Base-by-base conservation (phyloP, 2,329 filamentous ascomycete species). In the Hypocreales sp. region DNA sequence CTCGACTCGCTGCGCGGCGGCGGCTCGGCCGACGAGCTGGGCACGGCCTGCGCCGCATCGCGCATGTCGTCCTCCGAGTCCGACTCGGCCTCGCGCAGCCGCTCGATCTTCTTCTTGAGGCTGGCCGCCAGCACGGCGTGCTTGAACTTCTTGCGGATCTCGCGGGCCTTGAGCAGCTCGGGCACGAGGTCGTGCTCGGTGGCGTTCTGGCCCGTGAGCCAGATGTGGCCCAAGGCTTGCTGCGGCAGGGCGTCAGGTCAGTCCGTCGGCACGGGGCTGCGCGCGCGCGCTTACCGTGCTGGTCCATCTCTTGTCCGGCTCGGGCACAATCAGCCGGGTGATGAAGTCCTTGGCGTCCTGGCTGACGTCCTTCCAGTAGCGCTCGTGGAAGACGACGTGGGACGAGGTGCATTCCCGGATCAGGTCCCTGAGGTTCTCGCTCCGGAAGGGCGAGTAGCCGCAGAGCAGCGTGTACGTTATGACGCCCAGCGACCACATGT, bases 401-500 rank as follows among this genome's bases (percentile, higher is more conserved):
- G 74, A 79, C 35, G 70, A 74, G 44, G 72, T 83, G 58, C 86
- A 95, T 57, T 98, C 90, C 36, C 94, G 82, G 39, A 98, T 92
- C 38, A 98, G 65, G 44, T 95, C 90, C 38, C 79, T 70, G 26
- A 98, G 64, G 45, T 81, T 93, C 60, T 98, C 90, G 35, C 84
- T 90, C 40, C 90, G 77, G 70, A 98, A 98, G 13, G 90, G 90
- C 24, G 87, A 94, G 61, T 98, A 98, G 40, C 90, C 90, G 50
- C 92, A 98, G 27, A 98, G 79, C 16, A 98, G 67, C 11, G 90
- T 98, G 58, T 98, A 98, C 22, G 90, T 95, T 46, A 98, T 98
- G 45, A 98, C 90, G 35, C 90, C 90, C 56, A 98, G 69, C 4
- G 90, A 95, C 90, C 90, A 98, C 82, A 98, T 93, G 50, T 98